phyloP scores from a whole-genome alignment of 352 stramenopile species.

The Pythium pyrilobum region DNA sequence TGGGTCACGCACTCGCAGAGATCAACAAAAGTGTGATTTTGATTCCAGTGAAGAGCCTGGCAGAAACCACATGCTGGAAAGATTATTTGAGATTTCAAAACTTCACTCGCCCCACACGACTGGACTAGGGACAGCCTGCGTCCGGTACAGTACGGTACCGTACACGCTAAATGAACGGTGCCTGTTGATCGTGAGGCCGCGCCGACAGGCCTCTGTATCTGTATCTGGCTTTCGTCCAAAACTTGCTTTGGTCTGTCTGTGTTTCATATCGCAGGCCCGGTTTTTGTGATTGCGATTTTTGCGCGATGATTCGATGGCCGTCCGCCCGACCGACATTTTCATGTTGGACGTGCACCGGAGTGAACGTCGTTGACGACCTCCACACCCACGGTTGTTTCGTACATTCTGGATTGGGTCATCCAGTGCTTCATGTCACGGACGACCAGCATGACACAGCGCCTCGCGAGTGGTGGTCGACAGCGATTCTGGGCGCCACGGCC shows the following conservation, averaged over 20 bases:
- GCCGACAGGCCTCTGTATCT: background rate
- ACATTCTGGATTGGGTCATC: conserved; percentile 8
- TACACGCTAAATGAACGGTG: too few species aligned
- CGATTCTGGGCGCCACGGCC: background rate
- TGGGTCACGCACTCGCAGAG: too few species aligned
- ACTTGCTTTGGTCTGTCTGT: conserved; percentile 6
- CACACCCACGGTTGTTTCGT: background rate
- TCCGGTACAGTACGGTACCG: too few species aligned
- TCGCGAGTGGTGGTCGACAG: background rate
- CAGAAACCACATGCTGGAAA: background rate
- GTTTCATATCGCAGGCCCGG: conserved; percentile 11
- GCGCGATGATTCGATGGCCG: background rate
- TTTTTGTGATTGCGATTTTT: conserved; percentile 8
- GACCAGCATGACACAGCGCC: background rate
- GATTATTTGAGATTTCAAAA: background rate
- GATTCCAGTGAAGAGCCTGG: background rate
- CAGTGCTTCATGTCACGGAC: conserved; percentile 14
- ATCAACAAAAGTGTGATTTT: conserved; percentile 3
- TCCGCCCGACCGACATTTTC: background rate
- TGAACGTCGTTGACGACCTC: conserved; percentile 11
- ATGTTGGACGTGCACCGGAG: too few species aligned
- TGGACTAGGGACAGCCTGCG: too few species aligned
- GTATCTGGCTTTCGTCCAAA: conserved; percentile 8
- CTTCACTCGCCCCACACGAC: too few species aligned
- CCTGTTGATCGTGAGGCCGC: background rate